phyloP scores from a whole-genome alignment of 805 yeast genomes.

The Wickerhamiella brachini region DNA sequence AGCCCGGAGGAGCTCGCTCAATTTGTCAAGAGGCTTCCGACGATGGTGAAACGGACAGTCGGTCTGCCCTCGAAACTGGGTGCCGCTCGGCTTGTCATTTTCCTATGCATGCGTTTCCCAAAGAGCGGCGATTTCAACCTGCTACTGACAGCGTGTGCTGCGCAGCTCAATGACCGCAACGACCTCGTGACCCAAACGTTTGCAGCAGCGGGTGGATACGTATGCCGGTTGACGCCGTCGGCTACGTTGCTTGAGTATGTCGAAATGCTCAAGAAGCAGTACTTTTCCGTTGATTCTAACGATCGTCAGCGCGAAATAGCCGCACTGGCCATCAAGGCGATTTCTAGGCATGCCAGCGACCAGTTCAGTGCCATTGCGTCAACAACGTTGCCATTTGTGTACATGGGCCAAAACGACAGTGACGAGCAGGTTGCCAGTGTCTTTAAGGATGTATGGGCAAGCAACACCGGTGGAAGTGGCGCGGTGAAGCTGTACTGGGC shows the following conservation, averaged over 20 bases:
- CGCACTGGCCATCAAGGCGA: conserved; percentile 48
- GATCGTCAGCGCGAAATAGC: conserved; percentile 39
- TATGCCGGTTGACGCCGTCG: conserved; percentile 47
- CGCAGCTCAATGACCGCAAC: conserved; percentile 57
- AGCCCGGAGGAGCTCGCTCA: conserved; percentile 23
- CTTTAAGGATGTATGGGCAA: conserved; percentile 63
- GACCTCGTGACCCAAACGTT: conserved; percentile 59
- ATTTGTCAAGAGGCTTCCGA: conserved; percentile 26
- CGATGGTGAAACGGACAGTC: conserved; percentile 52
- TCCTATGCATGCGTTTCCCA: conserved; percentile 45
- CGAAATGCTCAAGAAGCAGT: conserved; percentile 35
- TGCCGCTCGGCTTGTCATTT: conserved; percentile 59
- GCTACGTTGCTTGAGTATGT: conserved; percentile 43
- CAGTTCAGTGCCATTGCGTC: conserved; percentile 47
- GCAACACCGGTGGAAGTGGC: conserved; percentile 59
- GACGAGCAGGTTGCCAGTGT: conserved; percentile 31
- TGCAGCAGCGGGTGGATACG: conserved; percentile 69
- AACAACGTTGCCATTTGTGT: conserved; percentile 64
- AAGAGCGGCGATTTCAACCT: conserved; percentile 29
- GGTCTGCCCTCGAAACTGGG: conserved; percentile 89
- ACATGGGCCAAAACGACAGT: conserved; percentile 59
- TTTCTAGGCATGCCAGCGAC: conserved; percentile 56
- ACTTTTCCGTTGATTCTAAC: conserved; percentile 30
- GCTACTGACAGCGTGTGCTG: conserved; percentile 41
- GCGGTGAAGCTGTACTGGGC: conserved; percentile 53